phyloP scores from a whole-genome alignment of 768 basidiomycete species.

The Lentinula edodes region DNA sequence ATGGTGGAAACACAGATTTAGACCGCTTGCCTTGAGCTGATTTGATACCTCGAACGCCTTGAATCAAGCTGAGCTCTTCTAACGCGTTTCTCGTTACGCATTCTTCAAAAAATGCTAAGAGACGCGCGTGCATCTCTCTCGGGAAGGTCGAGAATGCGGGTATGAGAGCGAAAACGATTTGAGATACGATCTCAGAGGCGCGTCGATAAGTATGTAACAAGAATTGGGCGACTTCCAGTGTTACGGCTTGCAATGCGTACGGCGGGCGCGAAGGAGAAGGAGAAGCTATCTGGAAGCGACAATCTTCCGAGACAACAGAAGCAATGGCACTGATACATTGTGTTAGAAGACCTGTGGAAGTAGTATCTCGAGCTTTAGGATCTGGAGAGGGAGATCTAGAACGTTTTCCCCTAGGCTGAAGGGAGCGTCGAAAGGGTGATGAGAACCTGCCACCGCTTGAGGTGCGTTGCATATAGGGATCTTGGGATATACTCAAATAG shows the following conservation, averaged over 20 bases:
- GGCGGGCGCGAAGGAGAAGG: constrained; percentile 67
- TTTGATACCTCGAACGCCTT: constrained; percentile 15
- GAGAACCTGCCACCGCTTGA: constrained; percentile 19
- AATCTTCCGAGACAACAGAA: constrained; percentile 69
- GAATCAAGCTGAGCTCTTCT: constrained; percentile 34
- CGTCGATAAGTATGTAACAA: constrained; percentile 51
- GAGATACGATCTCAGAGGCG: constrained; percentile 46
- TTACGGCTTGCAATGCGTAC: constrained; percentile 67
- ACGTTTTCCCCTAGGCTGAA: constrained; percentile 35
- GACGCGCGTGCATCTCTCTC: constrained; percentile 52
- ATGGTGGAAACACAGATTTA: background rate
- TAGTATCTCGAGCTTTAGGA: constrained; percentile 17
- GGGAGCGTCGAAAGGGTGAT: constrained; percentile 41
- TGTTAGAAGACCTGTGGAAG: constrained; percentile 47
- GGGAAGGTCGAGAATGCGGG: constrained; percentile 70
- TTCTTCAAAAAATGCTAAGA: constrained; percentile 67
- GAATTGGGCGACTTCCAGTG: constrained; percentile 67
- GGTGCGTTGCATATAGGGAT: background rate
- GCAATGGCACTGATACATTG: constrained; percentile 54
- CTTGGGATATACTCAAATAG: background rate
- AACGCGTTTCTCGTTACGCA: constrained; percentile 51
- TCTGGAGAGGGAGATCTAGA: constrained; percentile 49
- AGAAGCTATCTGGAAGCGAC: constrained; percentile 54
- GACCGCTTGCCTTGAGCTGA: background rate
- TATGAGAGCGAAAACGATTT: constrained; percentile 64